Conservation (phyloP, 345 rosid genomes). For the Eucalyptus sideroxylon region DNA sequence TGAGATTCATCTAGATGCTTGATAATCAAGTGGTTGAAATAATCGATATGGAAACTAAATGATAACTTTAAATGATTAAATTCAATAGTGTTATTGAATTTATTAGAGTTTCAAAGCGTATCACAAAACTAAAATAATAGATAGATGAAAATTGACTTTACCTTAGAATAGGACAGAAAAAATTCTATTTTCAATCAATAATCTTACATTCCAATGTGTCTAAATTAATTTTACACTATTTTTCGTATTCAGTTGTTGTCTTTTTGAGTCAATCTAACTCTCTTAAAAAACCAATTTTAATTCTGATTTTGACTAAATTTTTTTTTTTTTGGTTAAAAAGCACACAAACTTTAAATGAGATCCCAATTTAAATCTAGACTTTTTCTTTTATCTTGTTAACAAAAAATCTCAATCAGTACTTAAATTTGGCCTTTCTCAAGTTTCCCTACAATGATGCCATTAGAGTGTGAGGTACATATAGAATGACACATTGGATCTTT, state of each 20-base stretch:
- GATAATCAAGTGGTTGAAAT: background rate
- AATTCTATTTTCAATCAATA: background rate
- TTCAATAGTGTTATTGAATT: too few species aligned
- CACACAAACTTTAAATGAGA: fast-evolving
- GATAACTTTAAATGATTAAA: too few species aligned
- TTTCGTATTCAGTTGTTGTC: fast-evolving
- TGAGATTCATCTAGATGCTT: background rate
- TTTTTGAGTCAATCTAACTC: fast-evolving
- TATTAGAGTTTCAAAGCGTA: background rate
- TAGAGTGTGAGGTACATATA: background rate
- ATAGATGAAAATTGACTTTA: too few species aligned
- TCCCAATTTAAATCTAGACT: fast-evolving
- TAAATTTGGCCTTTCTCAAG: background rate
- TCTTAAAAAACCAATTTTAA: too few species aligned
- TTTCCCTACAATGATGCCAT: background rate
- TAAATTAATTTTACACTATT: background rate
- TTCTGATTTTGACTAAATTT: fast-evolving
- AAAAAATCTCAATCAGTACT: fast-evolving
- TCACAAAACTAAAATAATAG: too few species aligned
- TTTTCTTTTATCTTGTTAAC: background rate
- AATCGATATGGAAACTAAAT: background rate
- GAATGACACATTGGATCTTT: background rate
- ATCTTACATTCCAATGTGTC: background rate
- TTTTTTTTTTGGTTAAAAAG: background rate
- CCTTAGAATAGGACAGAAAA: background rate